A percentile compares a stretch with the other conserved stretches of the same genome.
These are phyloP conservation scores for Suillus tomentosus DNA, from an alignment of 768 basidiomycete species.

Conservation along the genomic window DNA sequence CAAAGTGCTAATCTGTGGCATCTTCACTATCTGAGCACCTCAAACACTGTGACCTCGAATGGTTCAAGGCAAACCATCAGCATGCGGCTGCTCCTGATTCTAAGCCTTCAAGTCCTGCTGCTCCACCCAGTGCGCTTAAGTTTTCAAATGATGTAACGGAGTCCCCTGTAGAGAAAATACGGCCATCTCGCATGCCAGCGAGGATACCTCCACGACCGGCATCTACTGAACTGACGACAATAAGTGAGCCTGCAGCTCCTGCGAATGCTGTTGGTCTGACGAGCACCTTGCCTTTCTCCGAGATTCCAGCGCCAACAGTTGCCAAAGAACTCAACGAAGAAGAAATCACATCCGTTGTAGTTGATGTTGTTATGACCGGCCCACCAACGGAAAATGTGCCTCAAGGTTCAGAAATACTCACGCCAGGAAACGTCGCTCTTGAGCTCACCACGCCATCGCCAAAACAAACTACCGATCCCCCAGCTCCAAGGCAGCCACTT, in stretches of 20 bases:
- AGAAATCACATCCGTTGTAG: not conserved
- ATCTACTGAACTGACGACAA: not conserved
- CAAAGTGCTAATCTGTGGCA: conserved; percentile 24
- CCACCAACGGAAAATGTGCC: not conserved
- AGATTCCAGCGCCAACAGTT: not conserved
- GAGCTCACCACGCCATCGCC: not conserved
- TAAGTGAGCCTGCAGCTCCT: not conserved
- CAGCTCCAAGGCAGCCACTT: not conserved
- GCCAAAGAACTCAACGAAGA: not conserved
- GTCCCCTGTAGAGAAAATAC: not conserved
- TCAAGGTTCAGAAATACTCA: not conserved
- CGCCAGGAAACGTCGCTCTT: not conserved
- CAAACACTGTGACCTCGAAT: conserved; percentile 31
- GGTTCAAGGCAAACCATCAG: conserved; percentile 26
- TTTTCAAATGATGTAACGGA: not conserved
- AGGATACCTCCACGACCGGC: conserved; percentile 1
- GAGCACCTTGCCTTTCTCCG: not conserved
- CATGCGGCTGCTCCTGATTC: not conserved
- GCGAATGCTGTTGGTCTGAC: not conserved
- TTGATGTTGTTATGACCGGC: not conserved
- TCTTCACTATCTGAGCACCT: conserved; percentile 26
- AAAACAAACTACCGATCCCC: not conserved
- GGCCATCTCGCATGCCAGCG: conserved; percentile 5
- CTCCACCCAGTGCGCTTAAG: not conserved
- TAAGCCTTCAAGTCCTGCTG: not conserved